A percentile compares a stretch with the other conserved stretches of the same genome.
Evolutionary conservation across 2,329 filamentous ascomycete species (phyloP).

Genomic region (Apiospora hydei): DNA sequence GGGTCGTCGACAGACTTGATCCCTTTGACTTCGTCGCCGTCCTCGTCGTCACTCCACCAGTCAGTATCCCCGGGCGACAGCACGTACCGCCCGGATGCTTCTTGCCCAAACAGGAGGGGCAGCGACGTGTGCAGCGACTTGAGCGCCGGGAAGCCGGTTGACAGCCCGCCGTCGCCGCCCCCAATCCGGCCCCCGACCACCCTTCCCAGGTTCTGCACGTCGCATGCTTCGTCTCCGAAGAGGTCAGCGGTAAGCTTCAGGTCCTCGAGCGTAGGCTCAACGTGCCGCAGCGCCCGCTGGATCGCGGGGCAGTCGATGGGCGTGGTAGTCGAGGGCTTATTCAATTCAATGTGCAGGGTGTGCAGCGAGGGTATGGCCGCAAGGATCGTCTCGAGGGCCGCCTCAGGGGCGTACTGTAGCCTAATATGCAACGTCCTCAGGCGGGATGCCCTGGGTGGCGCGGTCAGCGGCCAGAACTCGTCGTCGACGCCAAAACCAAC

Average conservation of each 20-base stretch:
- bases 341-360: neutral
- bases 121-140: constrained; percentile 6
- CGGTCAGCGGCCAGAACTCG: neutral
- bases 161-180: neutral
- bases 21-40: neutral
- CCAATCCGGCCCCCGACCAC: neutral
- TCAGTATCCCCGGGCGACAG: neutral
- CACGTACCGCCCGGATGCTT: neutral
- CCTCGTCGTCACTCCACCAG: neutral
- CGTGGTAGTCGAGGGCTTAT: neutral
- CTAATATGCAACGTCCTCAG: neutral
- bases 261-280: neutral
- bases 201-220: neutral
- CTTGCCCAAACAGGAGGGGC: neutral
- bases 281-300: neutral
- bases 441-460: neutral
- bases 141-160: neutral
- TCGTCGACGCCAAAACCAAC: neutral
- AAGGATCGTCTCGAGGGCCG: neutral
- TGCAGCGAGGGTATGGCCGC: neutral
- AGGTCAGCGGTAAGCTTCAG: neutral
- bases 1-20: neutral
- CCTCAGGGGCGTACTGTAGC: neutral
- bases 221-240: neutral
- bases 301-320: neutral